A percentile compares a stretch with the other conserved stretches of the same genome.
These are phyloP conservation scores for Paratrimastix pyriformis DNA, from an alignment of 78 protist species.

Conservation along the genomic window DNA sequence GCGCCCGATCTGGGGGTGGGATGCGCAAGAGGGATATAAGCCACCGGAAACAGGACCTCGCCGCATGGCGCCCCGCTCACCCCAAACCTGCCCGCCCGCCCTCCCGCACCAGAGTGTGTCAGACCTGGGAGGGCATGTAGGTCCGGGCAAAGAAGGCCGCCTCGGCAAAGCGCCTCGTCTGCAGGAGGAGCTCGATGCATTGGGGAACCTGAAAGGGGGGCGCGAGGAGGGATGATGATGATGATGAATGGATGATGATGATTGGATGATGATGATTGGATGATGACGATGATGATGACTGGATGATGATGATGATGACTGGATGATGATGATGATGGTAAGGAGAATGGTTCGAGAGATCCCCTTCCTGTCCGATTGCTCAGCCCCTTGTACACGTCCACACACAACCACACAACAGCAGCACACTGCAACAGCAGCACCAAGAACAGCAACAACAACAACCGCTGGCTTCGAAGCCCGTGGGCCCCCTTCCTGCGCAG, in stretches of 20 bases:
- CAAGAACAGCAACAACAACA: too few relatives aligned
- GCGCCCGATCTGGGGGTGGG: background rate
- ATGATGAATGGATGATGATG: too few relatives aligned
- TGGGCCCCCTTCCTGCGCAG: background rate
- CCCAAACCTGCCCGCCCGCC: too few relatives aligned
- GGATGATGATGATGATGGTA: too few relatives aligned
- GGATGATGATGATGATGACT: too few relatives aligned
- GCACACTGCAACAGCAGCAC: too few relatives aligned
- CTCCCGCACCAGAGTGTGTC: background rate
- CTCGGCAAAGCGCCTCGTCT: constrained; percentile 60
- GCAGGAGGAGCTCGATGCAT: constrained; percentile 58
- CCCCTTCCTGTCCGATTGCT: too few relatives aligned
- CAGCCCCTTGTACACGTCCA: too few relatives aligned
- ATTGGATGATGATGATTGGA: too few relatives aligned
- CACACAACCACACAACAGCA: too few relatives aligned
- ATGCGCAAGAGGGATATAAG: background rate
- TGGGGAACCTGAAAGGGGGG: constrained; percentile 32
- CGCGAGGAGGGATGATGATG: constrained; percentile 50
- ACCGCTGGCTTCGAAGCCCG: background rate
- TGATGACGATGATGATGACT: too few relatives aligned
- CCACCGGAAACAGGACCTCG: background rate
- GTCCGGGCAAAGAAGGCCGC: constrained; percentile 88
- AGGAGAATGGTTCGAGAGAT: too few relatives aligned
- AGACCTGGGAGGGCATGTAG: constrained; percentile 39
- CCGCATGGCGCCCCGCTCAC: constrained; percentile 15